These are phyloP conservation scores for Tuber melanosporum DNA, from an alignment of 495 filamentous ascomycete species.

Conservation along the genomic window DNA sequence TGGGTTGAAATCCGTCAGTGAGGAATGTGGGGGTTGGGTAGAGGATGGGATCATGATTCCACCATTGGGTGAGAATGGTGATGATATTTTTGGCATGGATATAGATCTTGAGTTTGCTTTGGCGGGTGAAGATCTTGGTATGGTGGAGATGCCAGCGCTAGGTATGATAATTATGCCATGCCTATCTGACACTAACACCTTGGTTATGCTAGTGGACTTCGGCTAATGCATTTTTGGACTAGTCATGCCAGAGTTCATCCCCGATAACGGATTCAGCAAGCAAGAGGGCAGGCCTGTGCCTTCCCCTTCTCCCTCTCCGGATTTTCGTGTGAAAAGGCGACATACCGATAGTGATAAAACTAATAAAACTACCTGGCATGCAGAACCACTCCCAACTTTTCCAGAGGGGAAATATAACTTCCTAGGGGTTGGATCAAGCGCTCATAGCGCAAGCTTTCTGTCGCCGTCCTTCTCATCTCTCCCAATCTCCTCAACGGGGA, in stretches of 20 bases:
- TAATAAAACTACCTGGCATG: background rate
- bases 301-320: conserved; percentile 2
- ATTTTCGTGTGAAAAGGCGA: conserved; percentile 9
- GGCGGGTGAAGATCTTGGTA: conserved; percentile 8
- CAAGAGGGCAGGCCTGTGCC: background rate
- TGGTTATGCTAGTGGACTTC: background rate
- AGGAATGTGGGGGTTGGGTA: background rate
- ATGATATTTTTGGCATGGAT: conserved; percentile 26
- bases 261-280: background rate
- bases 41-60: conserved; percentile 10
- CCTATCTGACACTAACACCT: background rate
- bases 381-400: background rate
- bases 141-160: background rate
- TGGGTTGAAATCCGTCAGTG: conserved; percentile 9
- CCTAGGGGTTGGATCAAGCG: background rate
- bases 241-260: conserved; percentile 4
- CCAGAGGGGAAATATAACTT: background rate
- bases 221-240: conserved; percentile 11
- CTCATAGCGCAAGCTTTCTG: conserved; percentile 7
- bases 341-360: conserved; percentile 13
- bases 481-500: background rate
- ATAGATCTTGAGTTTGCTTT: conserved; percentile 6
- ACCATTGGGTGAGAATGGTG: background rate
- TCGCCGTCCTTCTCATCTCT: conserved; percentile 8
- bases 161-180: background rate